Conservation (phyloP, 345 rosid species). For the Carallia brachiata region DNA sequence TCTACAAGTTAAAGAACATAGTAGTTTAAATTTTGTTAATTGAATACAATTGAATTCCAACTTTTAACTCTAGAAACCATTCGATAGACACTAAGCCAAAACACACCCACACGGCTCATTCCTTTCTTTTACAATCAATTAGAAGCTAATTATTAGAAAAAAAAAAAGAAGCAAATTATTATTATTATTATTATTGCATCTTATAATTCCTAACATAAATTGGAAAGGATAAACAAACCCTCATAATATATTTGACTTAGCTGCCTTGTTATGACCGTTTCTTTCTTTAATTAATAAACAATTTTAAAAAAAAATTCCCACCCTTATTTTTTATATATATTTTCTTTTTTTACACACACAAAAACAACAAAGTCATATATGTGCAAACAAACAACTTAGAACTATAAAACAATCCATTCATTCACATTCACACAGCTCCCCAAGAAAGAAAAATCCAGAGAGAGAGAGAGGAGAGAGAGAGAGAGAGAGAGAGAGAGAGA, state of each 20-base stretch:
- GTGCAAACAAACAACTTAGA: background rate
- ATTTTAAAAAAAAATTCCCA: background rate
- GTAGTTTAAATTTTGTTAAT: no score
- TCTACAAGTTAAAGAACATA: no score
- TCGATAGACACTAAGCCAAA: no score
- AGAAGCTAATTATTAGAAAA: no score
- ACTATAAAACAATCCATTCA: background rate
- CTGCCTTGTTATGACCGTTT: conserved; percentile 11
- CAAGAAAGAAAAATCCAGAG: conserved; percentile 18
- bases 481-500: background rate
- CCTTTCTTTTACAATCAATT: no score
- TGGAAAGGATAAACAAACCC: background rate
- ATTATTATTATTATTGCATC: no score
- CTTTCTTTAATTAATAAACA: background rate
- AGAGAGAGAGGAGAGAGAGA: background rate
- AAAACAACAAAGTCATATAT: background rate
- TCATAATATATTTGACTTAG: conserved; percentile 20
- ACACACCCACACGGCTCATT: no score
- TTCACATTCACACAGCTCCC: background rate
- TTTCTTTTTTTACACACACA: no score
- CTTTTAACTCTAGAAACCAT: no score
- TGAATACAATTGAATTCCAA: no score
- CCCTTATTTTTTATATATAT: background rate
- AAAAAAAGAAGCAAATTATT: no score
- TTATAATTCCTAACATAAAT: background rate